phyloP scores from a whole-genome alignment of 352 stramenopile genomes.

The Globisporangium apiculatum region DNA sequence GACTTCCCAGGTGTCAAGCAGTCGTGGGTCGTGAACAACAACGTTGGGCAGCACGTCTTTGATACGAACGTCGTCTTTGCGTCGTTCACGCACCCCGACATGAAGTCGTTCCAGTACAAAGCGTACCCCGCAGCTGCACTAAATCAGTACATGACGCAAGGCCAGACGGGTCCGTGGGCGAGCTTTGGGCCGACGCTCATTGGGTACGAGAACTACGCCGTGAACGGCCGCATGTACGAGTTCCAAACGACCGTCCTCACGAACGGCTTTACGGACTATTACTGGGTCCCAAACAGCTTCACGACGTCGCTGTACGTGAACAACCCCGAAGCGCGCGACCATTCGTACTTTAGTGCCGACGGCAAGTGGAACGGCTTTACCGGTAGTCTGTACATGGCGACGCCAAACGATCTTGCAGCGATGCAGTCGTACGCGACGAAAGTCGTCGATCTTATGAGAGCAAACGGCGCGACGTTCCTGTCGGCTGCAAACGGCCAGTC shows the following conservation, averaged over 20 bases:
- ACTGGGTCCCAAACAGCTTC: constrained; percentile 25
- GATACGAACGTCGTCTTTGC: constrained; percentile 13
- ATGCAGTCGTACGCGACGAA: constrained; percentile 39
- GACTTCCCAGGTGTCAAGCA: background rate
- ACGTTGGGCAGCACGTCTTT: constrained; percentile 9
- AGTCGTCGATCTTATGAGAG: constrained; percentile 31
- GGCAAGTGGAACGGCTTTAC: constrained; percentile 35
- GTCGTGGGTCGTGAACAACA: constrained; percentile 3
- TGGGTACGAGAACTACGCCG: constrained; percentile 48
- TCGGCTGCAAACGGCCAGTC: constrained; percentile 19
- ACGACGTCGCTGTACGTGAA: constrained; percentile 47
- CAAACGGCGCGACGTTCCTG: constrained; percentile 43
- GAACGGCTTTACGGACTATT: constrained; percentile 34
- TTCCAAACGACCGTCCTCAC: constrained; percentile 52
- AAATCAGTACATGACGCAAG: constrained; percentile 3
- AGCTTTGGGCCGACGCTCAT: constrained; percentile 46
- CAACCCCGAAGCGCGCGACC: constrained; percentile 48
- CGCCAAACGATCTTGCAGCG: constrained; percentile 40
- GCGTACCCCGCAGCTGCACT: constrained; percentile 1
- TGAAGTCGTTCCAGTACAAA: constrained; percentile 8
- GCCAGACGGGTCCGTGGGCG: constrained; percentile 16
- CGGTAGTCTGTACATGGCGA: constrained; percentile 29
- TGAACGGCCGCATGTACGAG: constrained; percentile 46
- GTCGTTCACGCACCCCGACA: constrained; percentile 4
- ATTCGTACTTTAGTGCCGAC: constrained; percentile 29